phyloP scores from a whole-genome alignment of 441 rosid species.

The Pelargonium exstipulatum region DNA sequence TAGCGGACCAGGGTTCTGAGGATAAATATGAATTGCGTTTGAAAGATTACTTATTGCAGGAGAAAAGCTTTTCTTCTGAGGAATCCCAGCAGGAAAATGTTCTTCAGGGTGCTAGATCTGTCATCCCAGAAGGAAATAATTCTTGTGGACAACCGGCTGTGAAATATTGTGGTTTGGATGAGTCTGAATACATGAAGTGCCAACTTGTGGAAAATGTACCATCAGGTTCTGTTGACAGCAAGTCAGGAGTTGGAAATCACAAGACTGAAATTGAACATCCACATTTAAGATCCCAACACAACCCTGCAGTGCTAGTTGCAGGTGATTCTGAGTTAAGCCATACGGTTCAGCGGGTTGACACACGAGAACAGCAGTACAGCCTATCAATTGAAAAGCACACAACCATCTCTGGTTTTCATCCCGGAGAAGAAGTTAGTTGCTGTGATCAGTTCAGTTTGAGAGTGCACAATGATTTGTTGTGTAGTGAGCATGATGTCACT shows the following conservation, averaged over 20 bases:
- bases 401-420: conserved; percentile 22
- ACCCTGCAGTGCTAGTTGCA: conserved; percentile 12
- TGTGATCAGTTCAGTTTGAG: conserved; percentile 14
- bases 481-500: conserved; percentile 20
- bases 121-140: neutral
- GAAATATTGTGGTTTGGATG: neutral
- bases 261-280: neutral
- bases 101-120: conserved; percentile 4
- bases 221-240: conserved; percentile 4
- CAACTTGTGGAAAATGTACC: neutral
- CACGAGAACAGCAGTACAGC: conserved; percentile 16
- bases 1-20: conserved; percentile 1
- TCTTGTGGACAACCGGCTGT: neutral
- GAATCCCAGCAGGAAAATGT: conserved; percentile 2
- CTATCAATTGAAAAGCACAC: conserved; percentile 12
- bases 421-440: conserved; percentile 17
- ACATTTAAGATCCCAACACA: neutral
- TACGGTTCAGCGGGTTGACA: conserved; percentile 11
- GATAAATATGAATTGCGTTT: neutral
- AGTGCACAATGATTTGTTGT: conserved; percentile 17
- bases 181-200: conserved; percentile 2
- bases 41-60: neutral
- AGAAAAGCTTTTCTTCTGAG: neutral
- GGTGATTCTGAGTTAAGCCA: conserved; percentile 21
- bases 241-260: neutral